Conservation (phyloP, 805 yeast species). For the Pichia scutulata region DNA sequence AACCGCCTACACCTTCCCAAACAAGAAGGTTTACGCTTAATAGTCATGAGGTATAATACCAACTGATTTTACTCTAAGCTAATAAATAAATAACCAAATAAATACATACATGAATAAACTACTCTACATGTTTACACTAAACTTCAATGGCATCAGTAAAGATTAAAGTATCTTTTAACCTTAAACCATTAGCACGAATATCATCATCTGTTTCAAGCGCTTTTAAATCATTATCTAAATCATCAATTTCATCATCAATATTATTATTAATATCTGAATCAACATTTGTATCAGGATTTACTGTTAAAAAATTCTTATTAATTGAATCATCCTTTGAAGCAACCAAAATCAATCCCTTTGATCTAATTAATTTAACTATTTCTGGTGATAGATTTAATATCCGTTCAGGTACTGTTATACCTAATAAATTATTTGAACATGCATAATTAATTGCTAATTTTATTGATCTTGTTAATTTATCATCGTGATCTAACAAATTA, state of each 20-base stretch:
- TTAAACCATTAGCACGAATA: conserved; percentile 52
- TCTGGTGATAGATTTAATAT: conserved; percentile 68
- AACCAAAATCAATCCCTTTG: conserved; percentile 78
- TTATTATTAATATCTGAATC: conserved; percentile 6
- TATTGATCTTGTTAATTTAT: conserved; percentile 53
- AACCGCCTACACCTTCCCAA: conserved; percentile 2
- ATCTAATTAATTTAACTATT: conserved; percentile 63
- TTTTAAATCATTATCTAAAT: conserved; percentile 9
- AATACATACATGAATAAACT: neutral
- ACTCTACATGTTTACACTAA: conserved; percentile 8
- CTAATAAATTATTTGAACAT: conserved; percentile 73
- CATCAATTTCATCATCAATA: conserved; percentile 13
- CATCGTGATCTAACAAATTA: conserved; percentile 29
- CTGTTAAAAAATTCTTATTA: conserved; percentile 10
- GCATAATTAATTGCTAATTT: conserved; percentile 82
- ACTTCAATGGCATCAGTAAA: conserved; percentile 52
- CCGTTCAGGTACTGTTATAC: conserved; percentile 69
- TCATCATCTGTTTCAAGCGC: conserved; percentile 23
- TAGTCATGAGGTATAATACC: no score
- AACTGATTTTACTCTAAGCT: no score
- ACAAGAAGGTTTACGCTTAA: conserved; percentile 10
- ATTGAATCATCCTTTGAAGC: conserved; percentile 29
- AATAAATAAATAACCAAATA: neutral
- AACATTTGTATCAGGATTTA: neutral
- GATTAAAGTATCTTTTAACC: conserved; percentile 54